Base-by-base conservation (phyloP, 2,329 filamentous ascomycete genomes). In the Meredithiella fracta region DNA sequence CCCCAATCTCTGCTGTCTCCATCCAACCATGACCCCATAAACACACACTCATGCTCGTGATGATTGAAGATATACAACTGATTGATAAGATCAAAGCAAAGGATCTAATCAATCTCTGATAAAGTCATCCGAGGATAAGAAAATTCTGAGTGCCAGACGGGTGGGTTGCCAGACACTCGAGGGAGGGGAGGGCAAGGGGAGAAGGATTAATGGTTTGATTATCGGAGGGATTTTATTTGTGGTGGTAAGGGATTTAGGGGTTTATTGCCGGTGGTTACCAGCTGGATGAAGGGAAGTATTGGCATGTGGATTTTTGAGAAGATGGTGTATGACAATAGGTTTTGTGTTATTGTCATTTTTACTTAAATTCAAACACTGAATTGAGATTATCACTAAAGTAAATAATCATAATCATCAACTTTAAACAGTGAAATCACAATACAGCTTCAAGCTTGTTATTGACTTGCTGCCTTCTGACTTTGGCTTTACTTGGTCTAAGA, bases 1-100 rank as follows among this genome's bases (percentile, higher is more conserved):
- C n/a, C n/a, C n/a, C n/a, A n/a, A n/a, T n/a, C n/a, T n/a, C n/a
- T n/a, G n/a, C n/a, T n/a, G n/a, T n/a, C n/a, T n/a, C n/a, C n/a
- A n/a, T n/a, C n/a, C n/a, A n/a, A 26, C 11, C 23, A 51, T 17
- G 25, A 22, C n/a, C 8, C 9, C 17, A 26, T n/a, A 17, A 51
- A 25, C 29, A 34, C 6, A 14, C 6, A 51, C n/a, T 26, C 25
- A 34, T 7, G 29, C 11, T 51, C 1, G 26, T 51, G 26, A 34
- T 51, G 26, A 6, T 49, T 20, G 2, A 26, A 6, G n/a, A 51
- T 31, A 15, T 38, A 31, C 47, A 42, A 56, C 57, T 58, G 57
- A 58, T 58, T 58, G 57, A 58, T 58, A 56, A 58, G 57, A 58
- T 58, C 57, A 55, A 53, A 22, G n/a, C 29, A 34, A 34, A 34